A percentile compares a stretch with the other conserved stretches of the same genome.
These are phyloP conservation scores for Chlorella sorokiniana DNA, from an alignment of 139 green algal species.

Conservation along the genomic window DNA sequence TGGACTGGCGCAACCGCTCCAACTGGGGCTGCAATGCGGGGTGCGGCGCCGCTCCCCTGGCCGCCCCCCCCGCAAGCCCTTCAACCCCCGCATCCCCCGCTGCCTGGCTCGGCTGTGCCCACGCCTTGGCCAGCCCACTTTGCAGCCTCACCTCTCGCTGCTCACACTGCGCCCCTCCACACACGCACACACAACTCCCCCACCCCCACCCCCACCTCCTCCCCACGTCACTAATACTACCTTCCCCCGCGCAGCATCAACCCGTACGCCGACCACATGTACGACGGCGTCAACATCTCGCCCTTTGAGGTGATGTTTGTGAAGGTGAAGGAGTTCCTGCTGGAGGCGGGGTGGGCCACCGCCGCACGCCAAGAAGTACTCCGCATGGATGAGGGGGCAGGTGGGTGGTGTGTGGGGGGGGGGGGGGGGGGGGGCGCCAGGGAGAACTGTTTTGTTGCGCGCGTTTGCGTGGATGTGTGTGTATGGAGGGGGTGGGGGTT, in stretches of 20 bases:
- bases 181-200: not conserved
- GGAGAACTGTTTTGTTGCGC: not conserved
- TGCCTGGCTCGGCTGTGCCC: no score
- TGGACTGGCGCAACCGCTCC: constrained; percentile 38
- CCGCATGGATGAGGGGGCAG: constrained; percentile 13
- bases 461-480: not conserved
- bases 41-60: not conserved
- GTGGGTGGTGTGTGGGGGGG: not conserved
- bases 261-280: constrained; percentile 33
- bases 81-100: no score
- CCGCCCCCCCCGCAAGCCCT: no score
- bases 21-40: constrained; percentile 37
- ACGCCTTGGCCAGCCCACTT: no score
- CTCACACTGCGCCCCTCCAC: not conserved
- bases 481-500: not conserved
- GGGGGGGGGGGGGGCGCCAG: not conserved
- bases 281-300: constrained; percentile 37
- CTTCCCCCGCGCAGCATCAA: not conserved
- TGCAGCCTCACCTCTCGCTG: not conserved
- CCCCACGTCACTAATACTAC: not conserved
- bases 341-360: constrained; percentile 45
- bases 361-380: constrained; percentile 42
- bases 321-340: constrained; percentile 58
- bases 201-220: not conserved
- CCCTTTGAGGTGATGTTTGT: constrained; percentile 44